phyloP scores from a whole-genome alignment of 177 flowering plant genomes.

The Tripterygium wilfordii region DNA sequence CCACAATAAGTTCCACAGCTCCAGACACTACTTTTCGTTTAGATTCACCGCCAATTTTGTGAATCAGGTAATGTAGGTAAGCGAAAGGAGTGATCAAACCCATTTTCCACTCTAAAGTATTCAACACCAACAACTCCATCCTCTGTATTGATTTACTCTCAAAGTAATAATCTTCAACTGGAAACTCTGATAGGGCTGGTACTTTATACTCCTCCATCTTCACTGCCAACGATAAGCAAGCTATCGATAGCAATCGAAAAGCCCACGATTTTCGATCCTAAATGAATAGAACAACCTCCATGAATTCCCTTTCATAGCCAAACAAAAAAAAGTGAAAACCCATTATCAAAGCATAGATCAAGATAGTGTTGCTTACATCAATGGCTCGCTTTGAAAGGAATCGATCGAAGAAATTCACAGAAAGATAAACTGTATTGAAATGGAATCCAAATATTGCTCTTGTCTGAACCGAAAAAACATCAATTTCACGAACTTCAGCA shows the following conservation, averaged over 20 bases:
- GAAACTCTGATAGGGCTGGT: conserved; percentile 45
- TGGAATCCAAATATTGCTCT: conserved; percentile 27
- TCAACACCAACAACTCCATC: conserved; percentile 63
- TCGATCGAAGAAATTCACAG: conserved; percentile 34
- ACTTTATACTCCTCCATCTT: conserved; percentile 70
- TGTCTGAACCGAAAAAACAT: conserved; percentile 27
- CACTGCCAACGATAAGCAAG: conserved; percentile 76
- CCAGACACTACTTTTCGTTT: conserved; percentile 18
- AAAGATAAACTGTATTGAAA: conserved; percentile 32
- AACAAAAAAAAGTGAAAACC: neutral
- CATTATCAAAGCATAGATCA: neutral
- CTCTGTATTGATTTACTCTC: conserved; percentile 43
- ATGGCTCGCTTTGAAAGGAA: conserved; percentile 29
- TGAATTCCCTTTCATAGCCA: neutral
- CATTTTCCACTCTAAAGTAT: conserved; percentile 66
- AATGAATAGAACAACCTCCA: no score
- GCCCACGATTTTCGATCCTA: conserved; percentile 56
- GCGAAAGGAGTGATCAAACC: conserved; percentile 53
- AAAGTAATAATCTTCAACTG: conserved; percentile 30
- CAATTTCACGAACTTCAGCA: no score
- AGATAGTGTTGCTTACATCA: conserved; percentile 22
- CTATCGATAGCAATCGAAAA: conserved; percentile 49
- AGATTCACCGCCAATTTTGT: conserved; percentile 27
- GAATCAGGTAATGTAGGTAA: conserved; percentile 46
- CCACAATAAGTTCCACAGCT: conserved; percentile 36